Conservation (phyloP, 2,329 filamentous ascomycete genomes). For the Fusarium sterilihyphosum region DNA sequence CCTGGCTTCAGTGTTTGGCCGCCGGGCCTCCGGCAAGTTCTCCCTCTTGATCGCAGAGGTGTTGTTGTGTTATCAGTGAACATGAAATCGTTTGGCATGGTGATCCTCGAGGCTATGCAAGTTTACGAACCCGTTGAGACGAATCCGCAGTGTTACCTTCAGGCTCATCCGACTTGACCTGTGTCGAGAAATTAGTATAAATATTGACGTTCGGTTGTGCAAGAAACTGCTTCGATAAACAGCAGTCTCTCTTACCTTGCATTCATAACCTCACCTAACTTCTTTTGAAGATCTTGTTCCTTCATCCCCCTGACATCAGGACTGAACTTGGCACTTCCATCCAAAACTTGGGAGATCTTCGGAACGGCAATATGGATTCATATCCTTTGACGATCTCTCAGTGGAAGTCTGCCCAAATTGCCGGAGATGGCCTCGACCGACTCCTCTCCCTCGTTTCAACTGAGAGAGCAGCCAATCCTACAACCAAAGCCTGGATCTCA, state of each 20-base stretch:
- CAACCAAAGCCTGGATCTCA: slow-evolving; percentile 47
- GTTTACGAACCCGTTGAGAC: background rate
- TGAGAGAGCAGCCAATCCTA: slow-evolving; percentile 27
- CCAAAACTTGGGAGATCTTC: background rate
- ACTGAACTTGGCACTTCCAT: background rate
- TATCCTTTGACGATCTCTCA: slow-evolving; percentile 35
- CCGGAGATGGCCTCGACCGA: slow-evolving; percentile 41
- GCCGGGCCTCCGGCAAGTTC: slow-evolving; percentile 14
- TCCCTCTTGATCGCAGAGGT: background rate
- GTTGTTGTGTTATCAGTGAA: slow-evolving; percentile 7
- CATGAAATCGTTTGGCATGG: slow-evolving; percentile 12
- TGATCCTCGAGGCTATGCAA: slow-evolving; percentile 16
- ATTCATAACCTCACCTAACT: background rate
- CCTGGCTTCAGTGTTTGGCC: background rate
- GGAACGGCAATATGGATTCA: background rate
- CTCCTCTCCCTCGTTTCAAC: slow-evolving; percentile 39
- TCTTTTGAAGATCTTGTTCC: background rate
- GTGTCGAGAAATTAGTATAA: background rate
- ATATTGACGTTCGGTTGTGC: background rate
- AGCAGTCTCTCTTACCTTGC: background rate
- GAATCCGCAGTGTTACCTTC: background rate
- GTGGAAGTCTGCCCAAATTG: slow-evolving; percentile 42
- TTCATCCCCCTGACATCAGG: background rate
- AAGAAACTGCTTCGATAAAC: background rate
- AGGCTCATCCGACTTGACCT: slow-evolving; percentile 2